Evolutionary conservation across 352 stramenopile species (phyloP).

Genomic region (Phytophthora litchii): DNA sequence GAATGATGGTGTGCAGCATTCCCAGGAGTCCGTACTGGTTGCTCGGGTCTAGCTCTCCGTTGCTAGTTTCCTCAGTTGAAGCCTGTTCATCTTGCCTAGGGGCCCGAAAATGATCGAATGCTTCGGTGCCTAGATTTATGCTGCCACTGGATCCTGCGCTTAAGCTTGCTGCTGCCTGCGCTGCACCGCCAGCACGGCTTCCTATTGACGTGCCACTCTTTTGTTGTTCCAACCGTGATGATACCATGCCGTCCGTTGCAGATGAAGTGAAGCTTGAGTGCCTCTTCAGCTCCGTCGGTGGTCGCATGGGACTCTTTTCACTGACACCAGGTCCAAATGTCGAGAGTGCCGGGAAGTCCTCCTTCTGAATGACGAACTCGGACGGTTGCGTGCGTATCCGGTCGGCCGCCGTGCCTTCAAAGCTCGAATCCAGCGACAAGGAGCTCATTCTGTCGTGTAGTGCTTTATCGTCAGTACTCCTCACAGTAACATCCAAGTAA

Average conservation of each 20-base stretch:
- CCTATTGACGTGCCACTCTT: constrained; percentile 65
- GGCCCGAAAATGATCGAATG: constrained; percentile 63
- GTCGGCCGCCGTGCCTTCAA: constrained; percentile 37
- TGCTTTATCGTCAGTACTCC: neutral
- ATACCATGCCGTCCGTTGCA: constrained; percentile 63
- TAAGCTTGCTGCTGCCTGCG: constrained; percentile 4
- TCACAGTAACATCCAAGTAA: neutral
- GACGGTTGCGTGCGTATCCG: constrained; percentile 56
- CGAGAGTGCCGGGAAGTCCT: constrained; percentile 86
- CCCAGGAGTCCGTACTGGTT: constrained; percentile 83
- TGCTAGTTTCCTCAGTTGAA: constrained; percentile 30
- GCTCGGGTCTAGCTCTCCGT: constrained; percentile 60
- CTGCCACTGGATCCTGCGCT: constrained; percentile 27
- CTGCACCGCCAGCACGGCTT: constrained; percentile 37
- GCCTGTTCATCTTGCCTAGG: constrained; percentile 35
- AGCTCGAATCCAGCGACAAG: constrained; percentile 57
- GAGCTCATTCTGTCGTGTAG: constrained; percentile 53
- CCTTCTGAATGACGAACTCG: constrained; percentile 89
- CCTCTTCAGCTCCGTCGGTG: constrained; percentile 59
- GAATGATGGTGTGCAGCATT: constrained; percentile 84
- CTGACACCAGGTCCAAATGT: constrained; percentile 53
- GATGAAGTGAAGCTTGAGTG: constrained; percentile 78
- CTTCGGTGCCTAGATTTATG: constrained; percentile 62
- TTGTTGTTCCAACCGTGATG: constrained; percentile 45
- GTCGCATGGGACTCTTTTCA: constrained; percentile 58